Base-by-base conservation (phyloP, 2,329 filamentous ascomycete species). In the Penicillium oxalicum region DNA sequence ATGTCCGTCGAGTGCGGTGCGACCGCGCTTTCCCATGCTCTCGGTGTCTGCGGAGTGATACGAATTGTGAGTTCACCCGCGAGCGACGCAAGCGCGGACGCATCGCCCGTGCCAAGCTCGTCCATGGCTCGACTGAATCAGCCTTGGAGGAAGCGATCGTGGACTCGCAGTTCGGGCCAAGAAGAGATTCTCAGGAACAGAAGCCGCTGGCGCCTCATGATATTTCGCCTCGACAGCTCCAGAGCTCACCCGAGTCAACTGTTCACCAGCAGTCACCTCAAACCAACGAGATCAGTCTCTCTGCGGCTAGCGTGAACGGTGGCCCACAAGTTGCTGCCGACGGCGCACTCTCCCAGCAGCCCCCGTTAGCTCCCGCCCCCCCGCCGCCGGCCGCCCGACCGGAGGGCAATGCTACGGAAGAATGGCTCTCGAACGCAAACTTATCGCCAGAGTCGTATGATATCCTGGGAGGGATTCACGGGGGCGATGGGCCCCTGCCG, bases 21-120 rank as follows among this genome's bases (percentile, higher is more conserved):
- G 90, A 96, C 69, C 91, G 91, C 45, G 88, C 93, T 63, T 82
- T 88, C 54, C 91, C 91, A 45, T 96, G 91, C 67, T 88, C 89
- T 41, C 89, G 95, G 69, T 96, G 91, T 68, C 83, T 91, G 64
- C 87, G 88, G 87, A 81, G 72, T 80, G 77, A 60, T 12, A 62
- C 61, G 9, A 57, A 51, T 34, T 96, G 91, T 73, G 88, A 95
- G 71, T 95, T 95, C 69, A 84, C 90, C 48, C 84, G 91, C 41
- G 89, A 94, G 70, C 83, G 89, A 56, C 95, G 95, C 74, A 96
- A 96, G 77, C 81, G 91, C 67, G 91, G 91, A 51, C 95, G 95
- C 65, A 90, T 89, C 33, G 65, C 67, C 11, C 65, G 67, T 13
- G 93, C 89, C 1, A 81, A 88, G 53, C 91, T 91, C 69, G 86